Percentiles rank a stretch among this genome's conserved stretches.
phyloP scores from a whole-genome alignment of 2,329 filamentous ascomycete genomes.

The Aspergillus hortae region DNA sequence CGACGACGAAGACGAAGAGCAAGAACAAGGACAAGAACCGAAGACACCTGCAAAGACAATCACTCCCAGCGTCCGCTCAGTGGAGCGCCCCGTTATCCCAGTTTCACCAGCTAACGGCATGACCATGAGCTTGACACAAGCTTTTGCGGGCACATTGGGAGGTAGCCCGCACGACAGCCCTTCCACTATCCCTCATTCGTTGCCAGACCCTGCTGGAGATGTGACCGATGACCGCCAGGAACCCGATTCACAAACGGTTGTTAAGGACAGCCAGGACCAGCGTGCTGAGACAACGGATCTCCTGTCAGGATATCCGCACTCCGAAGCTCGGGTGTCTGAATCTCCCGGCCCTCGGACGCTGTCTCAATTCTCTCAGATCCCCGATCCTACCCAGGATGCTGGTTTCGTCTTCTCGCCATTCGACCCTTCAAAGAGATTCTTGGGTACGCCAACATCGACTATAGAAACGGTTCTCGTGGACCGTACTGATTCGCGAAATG shows the following conservation, averaged over 20 bases:
- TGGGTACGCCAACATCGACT: conserved; percentile 64
- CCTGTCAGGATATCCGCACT: conserved; percentile 35
- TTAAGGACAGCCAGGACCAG: conserved; percentile 55
- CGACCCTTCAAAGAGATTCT: conserved; percentile 61
- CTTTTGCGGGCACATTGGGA: conserved; percentile 87
- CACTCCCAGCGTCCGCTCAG: conserved; percentile 24
- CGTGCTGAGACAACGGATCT: conserved; percentile 43
- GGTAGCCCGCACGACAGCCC: conserved; percentile 52
- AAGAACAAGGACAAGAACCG: conserved; percentile 34
- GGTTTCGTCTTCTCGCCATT: conserved; percentile 74
- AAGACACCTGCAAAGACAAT: conserved; percentile 32
- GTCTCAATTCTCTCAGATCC: conserved; percentile 66
- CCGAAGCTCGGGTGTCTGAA: conserved; percentile 32
- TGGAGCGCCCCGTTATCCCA: conserved; percentile 59
- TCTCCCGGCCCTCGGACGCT: conserved; percentile 34
- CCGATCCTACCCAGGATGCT: conserved; percentile 76
- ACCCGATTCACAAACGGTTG: conserved; percentile 59
- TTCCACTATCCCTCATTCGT: conserved; percentile 41
- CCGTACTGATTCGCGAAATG: conserved; percentile 35
- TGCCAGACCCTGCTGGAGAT: conserved; percentile 51
- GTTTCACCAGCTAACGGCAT: conserved; percentile 54
- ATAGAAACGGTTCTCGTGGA: conserved; percentile 63
- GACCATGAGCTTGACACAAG: conserved; percentile 74
- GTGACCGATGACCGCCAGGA: conserved; percentile 59
- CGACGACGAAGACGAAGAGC: conserved; percentile 61